phyloP scores from a whole-genome alignment of 495 filamentous ascomycete genomes.

The Podospora bellae-mahoneyi region DNA sequence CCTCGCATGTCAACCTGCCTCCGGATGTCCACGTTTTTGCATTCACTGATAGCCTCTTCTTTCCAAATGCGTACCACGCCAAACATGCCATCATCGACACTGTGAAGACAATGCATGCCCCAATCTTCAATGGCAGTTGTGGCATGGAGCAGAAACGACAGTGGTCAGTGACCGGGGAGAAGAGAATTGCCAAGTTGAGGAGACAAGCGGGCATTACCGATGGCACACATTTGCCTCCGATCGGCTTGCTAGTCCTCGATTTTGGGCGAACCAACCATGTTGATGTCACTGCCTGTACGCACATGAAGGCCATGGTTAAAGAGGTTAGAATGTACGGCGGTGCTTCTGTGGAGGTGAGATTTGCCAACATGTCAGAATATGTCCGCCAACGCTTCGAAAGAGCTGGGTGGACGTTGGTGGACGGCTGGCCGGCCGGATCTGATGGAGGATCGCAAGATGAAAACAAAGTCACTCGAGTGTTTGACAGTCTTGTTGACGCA shows the following conservation, averaged over 20 bases:
- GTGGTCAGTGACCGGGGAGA: slow-evolving; percentile 47
- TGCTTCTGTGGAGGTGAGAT: slow-evolving; percentile 18
- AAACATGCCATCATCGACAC: slow-evolving; percentile 41
- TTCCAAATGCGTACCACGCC: slow-evolving; percentile 47
- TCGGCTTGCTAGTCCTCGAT: slow-evolving; percentile 26
- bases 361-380: slow-evolving; percentile 24
- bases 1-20: slow-evolving; percentile 20
- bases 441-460: background rate
- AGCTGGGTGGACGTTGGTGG: slow-evolving; percentile 20
- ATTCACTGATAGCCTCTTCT: slow-evolving; percentile 46
- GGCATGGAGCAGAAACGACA: slow-evolving; percentile 35
- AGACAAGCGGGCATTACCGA: slow-evolving; percentile 20
- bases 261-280: slow-evolving; percentile 25
- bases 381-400: slow-evolving; percentile 25
- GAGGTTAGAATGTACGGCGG: slow-evolving; percentile 27
- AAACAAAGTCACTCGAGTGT: background rate
- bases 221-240: slow-evolving; percentile 16
- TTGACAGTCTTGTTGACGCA: slow-evolving; percentile 4
- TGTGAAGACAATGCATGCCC: slow-evolving; percentile 40
- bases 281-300: slow-evolving; percentile 25
- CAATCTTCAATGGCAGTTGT: slow-evolving; percentile 25
- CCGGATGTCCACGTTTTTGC: slow-evolving; percentile 41
- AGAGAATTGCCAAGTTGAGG: slow-evolving; percentile 23
- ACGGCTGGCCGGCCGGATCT: background rate
- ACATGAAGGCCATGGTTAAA: slow-evolving; percentile 19